These are phyloP conservation scores for Yamagishiella unicocca DNA, from an alignment of 139 green algal genomes.

Conservation along the genomic window DNA sequence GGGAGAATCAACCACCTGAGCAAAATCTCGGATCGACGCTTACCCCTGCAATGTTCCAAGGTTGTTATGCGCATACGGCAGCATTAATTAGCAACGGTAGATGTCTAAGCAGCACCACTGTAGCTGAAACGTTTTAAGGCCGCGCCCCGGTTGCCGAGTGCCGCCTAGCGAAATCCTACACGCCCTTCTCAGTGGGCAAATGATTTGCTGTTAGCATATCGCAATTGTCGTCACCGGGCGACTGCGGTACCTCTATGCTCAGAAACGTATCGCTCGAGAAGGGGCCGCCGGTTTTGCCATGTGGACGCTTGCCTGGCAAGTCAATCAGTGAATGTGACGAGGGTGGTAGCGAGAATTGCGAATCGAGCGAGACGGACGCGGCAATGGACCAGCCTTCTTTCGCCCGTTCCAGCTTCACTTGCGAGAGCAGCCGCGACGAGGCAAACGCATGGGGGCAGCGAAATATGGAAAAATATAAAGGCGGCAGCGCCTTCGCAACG, in stretches of 20 bases:
- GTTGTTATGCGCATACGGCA: too few relatives aligned
- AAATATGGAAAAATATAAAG: neutral
- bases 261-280: neutral
- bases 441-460: neutral
- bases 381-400: neutral
- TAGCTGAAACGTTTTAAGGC: too few relatives aligned
- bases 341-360: neutral
- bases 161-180: too few relatives aligned
- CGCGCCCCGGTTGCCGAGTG: too few relatives aligned
- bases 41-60: too few relatives aligned
- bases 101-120: too few relatives aligned
- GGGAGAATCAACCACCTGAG: too few relatives aligned
- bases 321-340: constrained; percentile 4
- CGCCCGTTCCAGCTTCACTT: constrained; percentile 5
- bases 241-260: constrained; percentile 6
- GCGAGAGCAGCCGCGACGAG: neutral
- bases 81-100: too few relatives aligned
- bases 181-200: too few relatives aligned
- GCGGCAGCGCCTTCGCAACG: constrained; percentile 2
- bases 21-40: too few relatives aligned
- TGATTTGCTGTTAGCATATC: too few relatives aligned
- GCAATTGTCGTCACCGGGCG: too few relatives aligned
- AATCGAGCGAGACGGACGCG: neutral
- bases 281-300: neutral
- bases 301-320: neutral